Percentiles rank a stretch among this genome's conserved stretches.
Conservation (phyloP, 306 rosid genomes). For the Cucumis cinereus region DNA sequence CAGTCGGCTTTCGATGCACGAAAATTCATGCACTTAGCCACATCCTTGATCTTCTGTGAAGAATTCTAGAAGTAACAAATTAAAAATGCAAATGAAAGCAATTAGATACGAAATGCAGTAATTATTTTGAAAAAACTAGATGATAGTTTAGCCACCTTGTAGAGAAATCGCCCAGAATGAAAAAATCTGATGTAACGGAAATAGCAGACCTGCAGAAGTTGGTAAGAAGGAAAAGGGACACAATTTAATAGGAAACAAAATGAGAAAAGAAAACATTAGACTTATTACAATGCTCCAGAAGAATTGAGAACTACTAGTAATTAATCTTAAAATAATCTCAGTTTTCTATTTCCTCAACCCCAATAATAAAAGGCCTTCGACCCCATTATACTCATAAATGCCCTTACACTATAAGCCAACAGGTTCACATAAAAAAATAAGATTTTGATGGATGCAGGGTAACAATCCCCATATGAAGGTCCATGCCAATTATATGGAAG, state of each 20-base stretch:
- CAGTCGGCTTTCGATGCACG: constrained; percentile 52
- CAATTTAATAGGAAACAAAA: background rate
- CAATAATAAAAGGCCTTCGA: background rate
- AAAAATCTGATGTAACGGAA: constrained; percentile 79
- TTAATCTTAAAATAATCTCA: background rate
- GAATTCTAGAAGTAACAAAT: constrained; percentile 52
- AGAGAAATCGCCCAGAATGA: constrained; percentile 81
- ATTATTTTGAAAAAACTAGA: background rate
- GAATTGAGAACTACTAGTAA: background rate
- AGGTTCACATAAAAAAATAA: background rate
- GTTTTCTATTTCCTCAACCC: background rate
- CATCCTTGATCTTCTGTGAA: constrained; percentile 75
- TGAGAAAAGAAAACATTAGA: background rate
- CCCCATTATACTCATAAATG: background rate
- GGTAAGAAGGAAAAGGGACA: background rate
- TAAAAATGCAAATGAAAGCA: constrained; percentile 4
- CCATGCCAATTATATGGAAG: background rate
- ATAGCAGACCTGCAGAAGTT: constrained; percentile 73
- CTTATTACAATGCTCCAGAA: background rate
- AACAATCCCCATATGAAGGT: background rate
- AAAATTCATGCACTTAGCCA: constrained; percentile 75
- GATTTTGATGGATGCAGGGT: background rate
- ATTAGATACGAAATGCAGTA: constrained; percentile 10
- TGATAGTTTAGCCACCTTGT: constrained; percentile 48
- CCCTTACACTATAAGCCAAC: background rate